Conservation (phyloP, 2,329 filamentous ascomycete genomes). For the Colletotrichum siamense region DNA sequence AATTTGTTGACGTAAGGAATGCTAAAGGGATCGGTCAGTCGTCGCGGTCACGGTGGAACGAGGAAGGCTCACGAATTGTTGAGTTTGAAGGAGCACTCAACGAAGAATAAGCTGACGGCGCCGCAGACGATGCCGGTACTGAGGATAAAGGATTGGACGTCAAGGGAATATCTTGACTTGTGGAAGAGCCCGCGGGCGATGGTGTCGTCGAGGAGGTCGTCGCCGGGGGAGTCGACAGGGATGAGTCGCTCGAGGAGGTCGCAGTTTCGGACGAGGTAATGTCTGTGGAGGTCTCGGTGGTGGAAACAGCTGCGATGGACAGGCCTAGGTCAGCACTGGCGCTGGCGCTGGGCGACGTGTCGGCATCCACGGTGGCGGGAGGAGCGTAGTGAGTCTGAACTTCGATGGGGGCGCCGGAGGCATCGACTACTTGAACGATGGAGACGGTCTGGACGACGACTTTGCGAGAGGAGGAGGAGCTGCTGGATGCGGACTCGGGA, state of each 20-base stretch:
- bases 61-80: slow-evolving; percentile 26
- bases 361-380: slow-evolving; percentile 41
- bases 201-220: slow-evolving; percentile 27
- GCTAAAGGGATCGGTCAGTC: slow-evolving; percentile 3
- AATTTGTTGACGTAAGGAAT: slow-evolving; percentile 20
- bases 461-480: slow-evolving; percentile 26
- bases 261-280: neutral
- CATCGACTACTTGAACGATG: slow-evolving; percentile 58
- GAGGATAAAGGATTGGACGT: slow-evolving; percentile 35
- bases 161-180: slow-evolving; percentile 24
- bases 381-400: slow-evolving; percentile 47
- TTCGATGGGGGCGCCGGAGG: slow-evolving; percentile 48
- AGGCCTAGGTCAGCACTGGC: slow-evolving; percentile 6
- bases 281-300: neutral
- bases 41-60: neutral
- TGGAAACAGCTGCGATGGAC: neutral
- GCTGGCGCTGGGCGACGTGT: slow-evolving; percentile 10
- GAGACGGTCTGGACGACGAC: slow-evolving; percentile 61
- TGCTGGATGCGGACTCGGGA: slow-evolving; percentile 16
- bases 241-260: neutral
- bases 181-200: slow-evolving; percentile 26
- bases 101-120: slow-evolving; percentile 13
- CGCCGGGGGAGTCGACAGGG: slow-evolving; percentile 14
- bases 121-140: neutral
- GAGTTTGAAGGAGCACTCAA: slow-evolving; percentile 25